A percentile compares a stretch with the other conserved stretches of the same genome.
These are phyloP conservation scores for Sicyos baderoa DNA, from an alignment of 306 rosid species.

Conservation along the genomic window DNA sequence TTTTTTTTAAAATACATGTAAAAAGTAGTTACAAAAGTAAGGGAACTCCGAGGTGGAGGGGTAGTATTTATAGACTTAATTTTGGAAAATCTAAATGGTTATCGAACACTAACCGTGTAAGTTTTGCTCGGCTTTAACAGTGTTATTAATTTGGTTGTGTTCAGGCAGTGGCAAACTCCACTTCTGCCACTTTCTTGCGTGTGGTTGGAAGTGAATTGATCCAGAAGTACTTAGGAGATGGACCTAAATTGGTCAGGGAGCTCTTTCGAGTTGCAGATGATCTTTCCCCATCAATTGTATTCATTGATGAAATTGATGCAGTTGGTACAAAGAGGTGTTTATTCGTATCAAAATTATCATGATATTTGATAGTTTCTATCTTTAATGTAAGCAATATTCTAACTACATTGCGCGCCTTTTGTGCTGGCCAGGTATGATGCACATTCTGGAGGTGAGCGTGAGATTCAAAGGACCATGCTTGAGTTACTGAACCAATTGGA, in stretches of 20 bases:
- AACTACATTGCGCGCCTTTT: background rate
- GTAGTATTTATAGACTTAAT: too few relatives aligned
- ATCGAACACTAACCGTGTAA: background rate
- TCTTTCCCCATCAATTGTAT: slow-evolving; percentile 92
- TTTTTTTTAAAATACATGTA: too few relatives aligned
- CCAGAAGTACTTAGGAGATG: slow-evolving; percentile 95
- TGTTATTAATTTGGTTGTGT: slow-evolving; percentile 10
- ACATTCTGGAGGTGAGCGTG: slow-evolving; percentile 97
- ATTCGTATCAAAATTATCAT: background rate
- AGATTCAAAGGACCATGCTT: slow-evolving; percentile 92
- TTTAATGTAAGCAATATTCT: background rate
- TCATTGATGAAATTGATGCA: slow-evolving; percentile 96
- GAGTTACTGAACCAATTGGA: slow-evolving; percentile 87
- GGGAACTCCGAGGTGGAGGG: too few relatives aligned
- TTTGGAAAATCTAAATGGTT: too few relatives aligned
- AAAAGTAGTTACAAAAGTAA: too few relatives aligned
- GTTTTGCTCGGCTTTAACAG: background rate
- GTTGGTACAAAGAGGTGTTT: slow-evolving; percentile 86
- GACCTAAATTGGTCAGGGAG: slow-evolving; percentile 95
- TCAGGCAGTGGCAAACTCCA: slow-evolving; percentile 98
- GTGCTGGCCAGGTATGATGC: slow-evolving; percentile 67
- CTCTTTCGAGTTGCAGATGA: slow-evolving; percentile 98
- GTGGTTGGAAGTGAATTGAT: slow-evolving; percentile 99
- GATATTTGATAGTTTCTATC: background rate
- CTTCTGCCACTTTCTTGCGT: slow-evolving; percentile 95